These are phyloP conservation scores for Hypoxylon sp. DNA, from an alignment of 2,329 filamentous ascomycete species.

Conservation along the genomic window DNA sequence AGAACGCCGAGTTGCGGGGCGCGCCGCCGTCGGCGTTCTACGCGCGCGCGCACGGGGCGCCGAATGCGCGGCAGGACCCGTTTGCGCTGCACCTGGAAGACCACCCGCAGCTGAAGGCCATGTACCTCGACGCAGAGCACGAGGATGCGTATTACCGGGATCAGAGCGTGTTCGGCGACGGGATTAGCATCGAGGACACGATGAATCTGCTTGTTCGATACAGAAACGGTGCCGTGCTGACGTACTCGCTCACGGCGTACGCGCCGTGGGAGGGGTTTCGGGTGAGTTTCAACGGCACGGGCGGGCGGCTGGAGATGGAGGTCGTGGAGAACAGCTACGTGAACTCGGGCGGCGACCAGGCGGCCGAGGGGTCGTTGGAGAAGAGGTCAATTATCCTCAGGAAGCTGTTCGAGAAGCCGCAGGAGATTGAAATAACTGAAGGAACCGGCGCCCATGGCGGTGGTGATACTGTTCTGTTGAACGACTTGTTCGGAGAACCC, in stretches of 20 bases:
- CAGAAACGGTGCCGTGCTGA: slow-evolving; percentile 67
- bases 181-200: slow-evolving; percentile 74
- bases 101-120: slow-evolving; percentile 65
- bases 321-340: slow-evolving; percentile 73
- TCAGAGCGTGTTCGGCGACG: slow-evolving; percentile 72
- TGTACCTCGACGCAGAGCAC: slow-evolving; percentile 73
- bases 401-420: slow-evolving; percentile 68
- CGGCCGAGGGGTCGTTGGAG: slow-evolving; percentile 66
- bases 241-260: slow-evolving; percentile 71
- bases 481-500: slow-evolving; percentile 68
- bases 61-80: slow-evolving; percentile 64
- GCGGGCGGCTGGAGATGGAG: slow-evolving; percentile 70
- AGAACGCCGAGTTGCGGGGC: slow-evolving; percentile 70
- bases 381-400: slow-evolving; percentile 62
- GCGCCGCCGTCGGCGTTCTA: slow-evolving; percentile 61
- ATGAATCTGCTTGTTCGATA: slow-evolving; percentile 72
- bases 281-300: slow-evolving; percentile 69
- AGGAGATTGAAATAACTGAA: slow-evolving; percentile 65
- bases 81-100: slow-evolving; percentile 69
- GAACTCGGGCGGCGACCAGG: slow-evolving; percentile 70
- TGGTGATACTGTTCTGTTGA: slow-evolving; percentile 68
- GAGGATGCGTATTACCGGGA: slow-evolving; percentile 73
- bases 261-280: slow-evolving; percentile 73
- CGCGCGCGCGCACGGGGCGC: slow-evolving; percentile 62
- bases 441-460: slow-evolving; percentile 70